These are phyloP conservation scores for Phascolomyces articulosus DNA, from an alignment of 371 early-diverging fungal genomes.

Conservation along the genomic window DNA sequence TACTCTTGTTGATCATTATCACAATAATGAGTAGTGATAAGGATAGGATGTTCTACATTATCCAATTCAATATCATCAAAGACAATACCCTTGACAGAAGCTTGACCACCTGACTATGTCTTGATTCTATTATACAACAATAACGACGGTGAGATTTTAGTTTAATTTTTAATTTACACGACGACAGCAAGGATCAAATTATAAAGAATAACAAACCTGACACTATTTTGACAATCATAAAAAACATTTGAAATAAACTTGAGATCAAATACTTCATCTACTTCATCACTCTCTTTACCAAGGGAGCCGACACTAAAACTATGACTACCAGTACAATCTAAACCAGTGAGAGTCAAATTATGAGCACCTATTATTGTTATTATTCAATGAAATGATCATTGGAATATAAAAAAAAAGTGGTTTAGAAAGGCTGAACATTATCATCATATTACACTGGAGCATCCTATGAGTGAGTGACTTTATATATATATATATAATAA, in stretches of 20 bases:
- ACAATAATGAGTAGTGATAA: conserved; percentile 33
- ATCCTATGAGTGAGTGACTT: no score
- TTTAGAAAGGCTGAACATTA: no score
- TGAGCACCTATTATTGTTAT: conserved; percentile 13
- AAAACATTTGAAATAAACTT: conserved; percentile 24
- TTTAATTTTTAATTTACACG: no score
- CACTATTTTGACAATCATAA: conserved; percentile 40
- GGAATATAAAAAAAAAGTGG: background rate
- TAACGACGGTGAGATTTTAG: no score
- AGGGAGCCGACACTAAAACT: conserved; percentile 42
- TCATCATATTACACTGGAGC: no score
- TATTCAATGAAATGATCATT: background rate
- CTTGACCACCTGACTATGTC: conserved; percentile 30
- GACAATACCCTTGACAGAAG: conserved; percentile 17
- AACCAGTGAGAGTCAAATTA: conserved; percentile 26
- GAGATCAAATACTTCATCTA: conserved; percentile 27
- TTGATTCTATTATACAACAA: conserved; percentile 23
- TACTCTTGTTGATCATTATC: conserved; percentile 20
- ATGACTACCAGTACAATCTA: conserved; percentile 31
- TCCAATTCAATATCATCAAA: conserved; percentile 23
- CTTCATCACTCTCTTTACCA: conserved; percentile 27
- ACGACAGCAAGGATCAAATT: no score
- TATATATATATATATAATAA: conserved; percentile 5
- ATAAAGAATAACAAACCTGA: conserved; percentile 12
- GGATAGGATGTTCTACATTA: conserved; percentile 27